These are phyloP conservation scores for Pseudogymnoascus sp. DNA, from an alignment of 2,329 filamentous ascomycete genomes.

Conservation along the genomic window DNA sequence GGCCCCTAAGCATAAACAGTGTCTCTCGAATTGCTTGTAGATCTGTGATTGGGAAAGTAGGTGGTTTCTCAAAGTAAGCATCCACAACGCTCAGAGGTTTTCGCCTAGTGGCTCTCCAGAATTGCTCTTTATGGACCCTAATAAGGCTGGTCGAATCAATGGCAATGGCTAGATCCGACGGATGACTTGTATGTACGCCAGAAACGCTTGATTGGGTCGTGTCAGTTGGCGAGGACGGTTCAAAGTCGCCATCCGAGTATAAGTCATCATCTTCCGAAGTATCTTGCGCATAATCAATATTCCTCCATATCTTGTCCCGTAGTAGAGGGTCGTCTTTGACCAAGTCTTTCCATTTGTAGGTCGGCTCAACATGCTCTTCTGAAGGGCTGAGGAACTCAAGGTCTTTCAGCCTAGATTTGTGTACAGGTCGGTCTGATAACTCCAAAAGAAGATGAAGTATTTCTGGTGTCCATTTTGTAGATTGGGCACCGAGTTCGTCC, in stretches of 20 bases:
- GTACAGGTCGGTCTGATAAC: constrained; percentile 70
- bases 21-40: constrained; percentile 66
- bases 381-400: constrained; percentile 46
- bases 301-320: constrained; percentile 60
- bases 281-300: constrained; percentile 55
- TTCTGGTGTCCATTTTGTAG: constrained; percentile 66
- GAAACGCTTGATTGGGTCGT: constrained; percentile 27
- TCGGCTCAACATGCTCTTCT: constrained; percentile 35
- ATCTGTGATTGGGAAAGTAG: constrained; percentile 37
- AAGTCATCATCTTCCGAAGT: constrained; percentile 49
- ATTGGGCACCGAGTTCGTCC: constrained; percentile 44
- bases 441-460: constrained; percentile 68
- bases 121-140: constrained; percentile 35
- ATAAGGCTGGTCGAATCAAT: constrained; percentile 30
- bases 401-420: constrained; percentile 56
- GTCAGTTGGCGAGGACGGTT: constrained; percentile 28
- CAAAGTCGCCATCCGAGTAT: constrained; percentile 27
- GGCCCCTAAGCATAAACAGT: constrained; percentile 75
- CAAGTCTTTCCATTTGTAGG: constrained; percentile 71
- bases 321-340: constrained; percentile 66
- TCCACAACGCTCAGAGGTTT: constrained; percentile 1
- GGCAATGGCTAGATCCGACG: constrained; percentile 27
- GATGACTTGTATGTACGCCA: constrained; percentile 21
- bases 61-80: constrained; percentile 7
- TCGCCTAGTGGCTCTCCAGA: constrained; percentile 33